A percentile compares a stretch with the other conserved stretches of the same genome.
Evolutionary conservation across 176 grass and related monocot genomes (phyloP).

Genomic region (Pontederia crassipes): DNA sequence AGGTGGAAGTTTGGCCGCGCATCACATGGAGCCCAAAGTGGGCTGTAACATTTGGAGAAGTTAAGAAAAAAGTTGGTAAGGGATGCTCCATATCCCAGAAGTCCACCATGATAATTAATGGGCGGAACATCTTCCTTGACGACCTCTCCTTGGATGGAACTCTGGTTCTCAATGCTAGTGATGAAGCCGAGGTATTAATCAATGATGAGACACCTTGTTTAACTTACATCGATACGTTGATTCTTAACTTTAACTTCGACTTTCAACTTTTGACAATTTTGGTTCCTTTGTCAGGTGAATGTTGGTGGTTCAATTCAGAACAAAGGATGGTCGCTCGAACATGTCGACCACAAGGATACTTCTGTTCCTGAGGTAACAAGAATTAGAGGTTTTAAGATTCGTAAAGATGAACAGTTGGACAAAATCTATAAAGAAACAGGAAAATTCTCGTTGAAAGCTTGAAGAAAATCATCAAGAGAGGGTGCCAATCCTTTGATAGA

Average conservation of each 20-base stretch:
- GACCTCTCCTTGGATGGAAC: constrained; percentile 61
- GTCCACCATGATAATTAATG: constrained; percentile 61
- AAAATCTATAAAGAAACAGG: constrained; percentile 32
- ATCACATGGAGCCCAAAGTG: constrained; percentile 81
- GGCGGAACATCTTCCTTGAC: constrained; percentile 37
- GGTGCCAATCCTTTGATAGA: too few relatives aligned
- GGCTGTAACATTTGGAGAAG: constrained; percentile 58
- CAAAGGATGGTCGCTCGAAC: constrained; percentile 52
- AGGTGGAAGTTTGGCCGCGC: constrained; percentile 84
- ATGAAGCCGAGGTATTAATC: constrained; percentile 68
- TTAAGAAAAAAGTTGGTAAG: constrained; percentile 41
- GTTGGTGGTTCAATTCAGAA: constrained; percentile 40
- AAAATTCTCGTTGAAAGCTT: constrained; percentile 18
- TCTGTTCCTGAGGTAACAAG: constrained; percentile 60
- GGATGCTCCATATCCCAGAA: constrained; percentile 45
- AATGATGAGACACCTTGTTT: not conserved
- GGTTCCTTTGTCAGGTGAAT: constrained; percentile 33
- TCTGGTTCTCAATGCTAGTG: constrained; percentile 45
- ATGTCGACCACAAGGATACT: constrained; percentile 55
- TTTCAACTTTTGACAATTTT: not conserved
- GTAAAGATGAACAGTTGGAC: constrained; percentile 69
- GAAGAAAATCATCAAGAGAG: not conserved
- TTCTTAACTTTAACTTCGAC: not conserved
- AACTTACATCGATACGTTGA: not conserved
- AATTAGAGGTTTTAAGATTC: constrained; percentile 75